Percentiles rank a stretch among this genome's conserved stretches.
phyloP scores from a whole-genome alignment of 1,139 yeast genomes.

The Blastobotrys buckinghamii region DNA sequence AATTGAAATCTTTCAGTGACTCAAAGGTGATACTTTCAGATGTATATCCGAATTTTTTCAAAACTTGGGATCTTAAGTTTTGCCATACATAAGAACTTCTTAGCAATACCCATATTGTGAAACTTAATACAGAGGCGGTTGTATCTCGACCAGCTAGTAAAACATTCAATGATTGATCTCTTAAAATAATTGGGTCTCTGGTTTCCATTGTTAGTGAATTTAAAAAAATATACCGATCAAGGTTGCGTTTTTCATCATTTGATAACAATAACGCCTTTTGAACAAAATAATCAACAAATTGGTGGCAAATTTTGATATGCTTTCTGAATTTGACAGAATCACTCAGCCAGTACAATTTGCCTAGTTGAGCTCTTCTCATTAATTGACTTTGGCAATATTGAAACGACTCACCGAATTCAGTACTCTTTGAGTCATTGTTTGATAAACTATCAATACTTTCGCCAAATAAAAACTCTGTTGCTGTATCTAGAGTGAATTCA shows the following conservation, averaged over 20 bases:
- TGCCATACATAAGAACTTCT: slow-evolving; percentile 39
- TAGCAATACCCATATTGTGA: slow-evolving; percentile 42
- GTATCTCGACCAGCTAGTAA: slow-evolving; percentile 50
- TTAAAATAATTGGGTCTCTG: slow-evolving; percentile 42
- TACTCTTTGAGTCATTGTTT: slow-evolving; percentile 19
- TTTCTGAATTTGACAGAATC: slow-evolving; percentile 33
- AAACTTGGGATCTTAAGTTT: slow-evolving; percentile 23
- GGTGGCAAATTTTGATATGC: slow-evolving; percentile 24
- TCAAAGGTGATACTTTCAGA: slow-evolving; percentile 28
- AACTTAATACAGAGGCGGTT: slow-evolving; percentile 46
- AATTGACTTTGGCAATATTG: slow-evolving; percentile 39
- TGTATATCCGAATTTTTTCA: slow-evolving; percentile 26
- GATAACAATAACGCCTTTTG: neutral
- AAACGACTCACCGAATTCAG: slow-evolving; percentile 42
- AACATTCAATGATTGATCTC: slow-evolving; percentile 44
- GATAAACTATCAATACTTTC: slow-evolving; percentile 40
- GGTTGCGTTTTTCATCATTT: slow-evolving; percentile 22
- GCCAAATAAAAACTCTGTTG: slow-evolving; percentile 57
- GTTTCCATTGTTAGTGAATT: slow-evolving; percentile 44
- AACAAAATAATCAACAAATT: slow-evolving; percentile 30
- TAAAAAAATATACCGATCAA: slow-evolving; percentile 34
- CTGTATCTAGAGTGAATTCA: slow-evolving; percentile 51
- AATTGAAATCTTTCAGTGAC: slow-evolving; percentile 43
- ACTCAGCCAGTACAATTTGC: slow-evolving; percentile 33
- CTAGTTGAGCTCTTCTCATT: slow-evolving; percentile 22